phyloP scores from a whole-genome alignment of 2,329 filamentous ascomycete species.

The Neofusicoccum sp. region DNA sequence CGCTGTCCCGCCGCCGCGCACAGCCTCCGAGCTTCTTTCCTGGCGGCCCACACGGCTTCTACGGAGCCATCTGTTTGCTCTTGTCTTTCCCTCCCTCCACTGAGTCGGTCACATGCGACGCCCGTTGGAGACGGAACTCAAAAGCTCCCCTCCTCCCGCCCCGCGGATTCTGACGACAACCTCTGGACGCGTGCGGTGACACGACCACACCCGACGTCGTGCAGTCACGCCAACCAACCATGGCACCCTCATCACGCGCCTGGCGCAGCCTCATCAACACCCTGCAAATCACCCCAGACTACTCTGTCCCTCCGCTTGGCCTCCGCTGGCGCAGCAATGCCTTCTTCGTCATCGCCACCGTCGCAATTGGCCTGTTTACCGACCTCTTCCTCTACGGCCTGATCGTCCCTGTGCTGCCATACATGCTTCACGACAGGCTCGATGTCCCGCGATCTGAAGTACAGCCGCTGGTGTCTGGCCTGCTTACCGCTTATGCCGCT shows the following conservation, averaged over 20 bases:
- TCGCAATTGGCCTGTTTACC: conserved; percentile 58
- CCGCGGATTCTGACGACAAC: not conserved
- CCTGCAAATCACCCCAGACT: conserved; percentile 13
- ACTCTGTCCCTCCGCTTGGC: conserved; percentile 27
- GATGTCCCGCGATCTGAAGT: conserved; percentile 51
- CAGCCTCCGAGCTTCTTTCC: not conserved
- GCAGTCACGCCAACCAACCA: not conserved
- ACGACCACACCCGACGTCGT: not conserved
- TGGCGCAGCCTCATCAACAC: conserved; percentile 12
- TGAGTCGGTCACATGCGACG: too few species aligned
- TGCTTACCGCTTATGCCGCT: conserved; percentile 59
- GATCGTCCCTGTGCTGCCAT: conserved; percentile 61
- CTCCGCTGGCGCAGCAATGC: conserved; percentile 60
- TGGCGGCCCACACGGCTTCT: not conserved
- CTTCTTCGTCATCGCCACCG: conserved; percentile 60
- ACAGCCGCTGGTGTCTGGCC: conserved; percentile 57
- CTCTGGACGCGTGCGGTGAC: not conserved
- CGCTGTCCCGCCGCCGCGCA: not conserved
- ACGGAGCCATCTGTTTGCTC: not conserved
- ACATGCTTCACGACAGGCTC: conserved; percentile 57
- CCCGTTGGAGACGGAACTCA: too few species aligned
- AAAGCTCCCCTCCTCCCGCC: too few species aligned
- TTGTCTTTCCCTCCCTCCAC: not conserved
- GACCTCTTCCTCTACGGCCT: conserved; percentile 64
- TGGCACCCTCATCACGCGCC: not conserved